phyloP scores from a whole-genome alignment of 495 filamentous ascomycete genomes.

The Daldinia caldariorum region DNA sequence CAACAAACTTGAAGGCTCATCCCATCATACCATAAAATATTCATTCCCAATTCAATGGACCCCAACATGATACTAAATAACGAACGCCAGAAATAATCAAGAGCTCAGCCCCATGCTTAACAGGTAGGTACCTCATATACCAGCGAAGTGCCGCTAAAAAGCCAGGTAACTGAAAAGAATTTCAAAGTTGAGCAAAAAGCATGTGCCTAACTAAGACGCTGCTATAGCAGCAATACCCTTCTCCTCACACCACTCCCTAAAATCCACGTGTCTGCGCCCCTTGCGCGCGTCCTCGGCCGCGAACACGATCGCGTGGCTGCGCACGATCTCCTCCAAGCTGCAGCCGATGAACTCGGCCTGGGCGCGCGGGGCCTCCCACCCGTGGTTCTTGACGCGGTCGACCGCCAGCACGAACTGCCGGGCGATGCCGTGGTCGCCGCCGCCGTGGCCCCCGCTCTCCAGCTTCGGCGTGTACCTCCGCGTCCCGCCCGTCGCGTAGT shows the following conservation, averaged over 20 bases:
- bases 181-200: no score
- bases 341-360: constrained; percentile 82
- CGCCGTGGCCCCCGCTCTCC: constrained; percentile 75
- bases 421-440: constrained; percentile 86
- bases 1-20: neutral
- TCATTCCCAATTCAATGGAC: neutral
- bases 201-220: no score
- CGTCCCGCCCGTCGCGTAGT: constrained; percentile 67
- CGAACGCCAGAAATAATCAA: neutral
- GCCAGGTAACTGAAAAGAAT: no score
- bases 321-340: constrained; percentile 81
- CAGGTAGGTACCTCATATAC: neutral
- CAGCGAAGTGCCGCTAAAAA: no score
- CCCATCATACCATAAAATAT: neutral
- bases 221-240: constrained; percentile 51
- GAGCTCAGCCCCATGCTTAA: constrained; percentile 1
- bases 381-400: constrained; percentile 76
- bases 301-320: constrained; percentile 93
- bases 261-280: constrained; percentile 74
- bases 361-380: constrained; percentile 72
- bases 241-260: constrained; percentile 80
- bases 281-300: constrained; percentile 87
- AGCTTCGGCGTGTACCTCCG: constrained; percentile 63
- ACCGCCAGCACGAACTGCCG: constrained; percentile 83
- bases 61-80: neutral